A percentile compares a stretch with the other conserved stretches of the same genome.
Evolutionary conservation across 1,139 yeast genomes (phyloP).

Genomic region (Scheffersomyces insectosa): DNA sequence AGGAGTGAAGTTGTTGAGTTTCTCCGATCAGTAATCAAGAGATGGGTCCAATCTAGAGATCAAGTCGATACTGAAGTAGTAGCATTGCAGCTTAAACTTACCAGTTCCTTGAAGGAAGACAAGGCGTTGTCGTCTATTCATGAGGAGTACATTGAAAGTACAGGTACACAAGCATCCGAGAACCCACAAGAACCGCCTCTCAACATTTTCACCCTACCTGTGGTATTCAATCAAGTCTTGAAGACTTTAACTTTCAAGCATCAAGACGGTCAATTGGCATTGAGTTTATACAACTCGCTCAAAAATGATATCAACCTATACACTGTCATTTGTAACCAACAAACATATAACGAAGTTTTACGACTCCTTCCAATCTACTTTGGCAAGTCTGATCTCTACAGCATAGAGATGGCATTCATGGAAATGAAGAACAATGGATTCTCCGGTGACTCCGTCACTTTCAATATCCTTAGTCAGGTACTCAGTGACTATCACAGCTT

Average conservation of each 20-base stretch:
- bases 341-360: conserved; percentile 42
- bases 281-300: conserved; percentile 36
- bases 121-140: conserved; percentile 10
- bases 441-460: conserved; percentile 37
- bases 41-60: conserved; percentile 11
- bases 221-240: conserved; percentile 35
- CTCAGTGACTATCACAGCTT: conserved; percentile 37
- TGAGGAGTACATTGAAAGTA: conserved; percentile 16
- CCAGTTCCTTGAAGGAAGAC: neutral
- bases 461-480: conserved; percentile 37
- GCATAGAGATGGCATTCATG: conserved; percentile 32
- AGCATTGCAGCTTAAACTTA: neutral
- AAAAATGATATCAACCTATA: conserved; percentile 35
- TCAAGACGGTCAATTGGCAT: conserved; percentile 38
- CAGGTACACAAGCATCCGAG: conserved; percentile 13
- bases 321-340: conserved; percentile 41
- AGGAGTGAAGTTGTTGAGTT: conserved; percentile 15
- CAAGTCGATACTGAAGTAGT: neutral
- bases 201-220: conserved; percentile 39
- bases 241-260: conserved; percentile 26
- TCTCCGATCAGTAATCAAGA: conserved; percentile 12
- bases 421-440: conserved; percentile 49
- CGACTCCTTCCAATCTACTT: conserved; percentile 39
- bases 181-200: conserved; percentile 27
- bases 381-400: conserved; percentile 39